Evolutionary conservation across 1,284 basidiomycete species (phyloP).

Genomic region (Hortiboletus rubellus): DNA sequence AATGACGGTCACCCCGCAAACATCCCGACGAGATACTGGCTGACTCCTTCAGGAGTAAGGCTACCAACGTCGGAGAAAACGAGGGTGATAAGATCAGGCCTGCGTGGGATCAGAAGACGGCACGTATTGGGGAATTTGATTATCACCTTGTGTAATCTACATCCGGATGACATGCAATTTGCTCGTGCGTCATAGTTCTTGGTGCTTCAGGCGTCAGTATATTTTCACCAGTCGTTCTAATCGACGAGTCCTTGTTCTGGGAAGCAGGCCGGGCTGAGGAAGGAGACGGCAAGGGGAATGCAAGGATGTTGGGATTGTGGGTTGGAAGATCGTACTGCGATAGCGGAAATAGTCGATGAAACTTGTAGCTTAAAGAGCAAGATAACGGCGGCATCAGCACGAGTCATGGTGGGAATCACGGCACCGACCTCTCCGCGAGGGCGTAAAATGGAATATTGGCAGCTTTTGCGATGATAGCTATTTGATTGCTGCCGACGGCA

Average conservation of each 20-base stretch:
- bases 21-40: constrained; percentile 89
- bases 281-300: constrained; percentile 49
- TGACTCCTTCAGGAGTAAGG: constrained; percentile 88
- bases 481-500: constrained; percentile 92
- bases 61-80: constrained; percentile 93
- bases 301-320: constrained; percentile 69
- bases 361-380: constrained; percentile 78
- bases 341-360: constrained; percentile 94
- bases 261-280: constrained; percentile 26
- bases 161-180: constrained; percentile 74
- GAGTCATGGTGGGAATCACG: constrained; percentile 19
- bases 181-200: constrained; percentile 64
- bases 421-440: constrained; percentile 82
- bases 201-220: constrained; percentile 29
- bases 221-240: constrained; percentile 14
- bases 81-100: constrained; percentile 85
- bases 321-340: constrained; percentile 96
- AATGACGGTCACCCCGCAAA: constrained; percentile 62
- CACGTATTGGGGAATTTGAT: constrained; percentile 12
- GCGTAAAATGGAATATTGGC: constrained; percentile 97
- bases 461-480: constrained; percentile 94
- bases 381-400: constrained; percentile 26
- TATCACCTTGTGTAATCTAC: constrained; percentile 80
- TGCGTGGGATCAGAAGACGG: constrained; percentile 38
- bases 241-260: constrained; percentile 17